Evolutionary conservation across 305 asterid species (phyloP).

Genomic region (Euphrasia arctica): DNA sequence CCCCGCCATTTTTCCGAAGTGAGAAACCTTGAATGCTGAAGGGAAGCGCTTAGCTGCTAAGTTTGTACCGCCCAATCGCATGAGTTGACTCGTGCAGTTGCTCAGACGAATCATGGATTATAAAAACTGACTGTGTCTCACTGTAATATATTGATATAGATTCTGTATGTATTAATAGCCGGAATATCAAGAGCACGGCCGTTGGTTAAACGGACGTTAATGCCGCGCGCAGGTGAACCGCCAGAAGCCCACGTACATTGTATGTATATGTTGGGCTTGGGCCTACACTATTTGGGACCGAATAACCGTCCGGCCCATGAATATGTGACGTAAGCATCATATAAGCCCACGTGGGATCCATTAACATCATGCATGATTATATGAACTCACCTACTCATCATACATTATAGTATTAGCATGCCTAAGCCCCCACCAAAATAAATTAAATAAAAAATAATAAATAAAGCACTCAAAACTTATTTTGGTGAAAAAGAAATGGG

Average conservation of each 20-base stretch:
- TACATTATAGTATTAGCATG: no score
- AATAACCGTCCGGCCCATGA: neutral
- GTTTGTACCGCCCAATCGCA: constrained; percentile 30
- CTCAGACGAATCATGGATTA: neutral
- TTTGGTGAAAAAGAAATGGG: neutral
- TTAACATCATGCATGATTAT: constrained; percentile 11
- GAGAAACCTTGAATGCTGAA: constrained; percentile 10
- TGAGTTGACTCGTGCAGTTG: constrained; percentile 7
- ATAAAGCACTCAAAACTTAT: neutral
- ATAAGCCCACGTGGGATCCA: constrained; percentile 27
- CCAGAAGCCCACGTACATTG: neutral
- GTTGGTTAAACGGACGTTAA: neutral
- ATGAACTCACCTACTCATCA: constrained; percentile 11
- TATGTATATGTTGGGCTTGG: no score
- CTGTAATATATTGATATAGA: neutral
- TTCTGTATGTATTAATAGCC: neutral
- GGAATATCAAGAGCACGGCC: neutral
- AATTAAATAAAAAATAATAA: neutral
- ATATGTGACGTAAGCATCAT: constrained; percentile 31
- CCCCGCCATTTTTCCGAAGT: constrained; percentile 20
- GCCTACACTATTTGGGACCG: no score
- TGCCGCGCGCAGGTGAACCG: neutral
- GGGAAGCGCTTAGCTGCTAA: constrained; percentile 24
- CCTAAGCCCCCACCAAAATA: neutral
- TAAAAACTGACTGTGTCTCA: no score